phyloP scores from a whole-genome alignment of 1,139 yeast genomes.

The Sugiyamaella xylanicola region DNA sequence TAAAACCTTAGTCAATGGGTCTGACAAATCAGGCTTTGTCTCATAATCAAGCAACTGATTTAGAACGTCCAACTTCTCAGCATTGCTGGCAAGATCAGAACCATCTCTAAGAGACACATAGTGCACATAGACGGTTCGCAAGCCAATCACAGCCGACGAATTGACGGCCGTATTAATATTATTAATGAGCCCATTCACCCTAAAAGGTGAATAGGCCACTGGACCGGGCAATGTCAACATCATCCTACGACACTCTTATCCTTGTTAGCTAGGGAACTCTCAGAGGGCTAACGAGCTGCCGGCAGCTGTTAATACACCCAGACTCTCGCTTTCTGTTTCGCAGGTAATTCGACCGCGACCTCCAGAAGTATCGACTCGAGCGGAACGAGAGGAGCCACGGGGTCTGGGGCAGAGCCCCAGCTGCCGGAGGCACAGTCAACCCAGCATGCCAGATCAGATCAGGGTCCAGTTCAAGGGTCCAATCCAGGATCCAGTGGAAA shows the following conservation, averaged over 20 bases:
- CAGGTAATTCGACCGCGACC: too few species aligned
- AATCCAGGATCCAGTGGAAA: not conserved
- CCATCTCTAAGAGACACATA: slow-evolving; percentile 62
- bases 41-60: slow-evolving; percentile 75
- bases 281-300: not conserved
- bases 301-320: too few species aligned
- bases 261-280: not conserved
- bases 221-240: slow-evolving; percentile 83
- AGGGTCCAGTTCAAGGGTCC: not conserved
- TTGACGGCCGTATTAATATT: slow-evolving; percentile 72
- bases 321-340: too few species aligned
- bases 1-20: slow-evolving; percentile 53
- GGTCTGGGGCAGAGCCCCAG: slow-evolving; percentile 1
- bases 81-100: slow-evolving; percentile 38
- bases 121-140: slow-evolving; percentile 78
- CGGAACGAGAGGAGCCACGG: slow-evolving; percentile 1
- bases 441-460: not conserved
- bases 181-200: slow-evolving; percentile 70
- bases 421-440: not conserved
- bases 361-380: too few species aligned
- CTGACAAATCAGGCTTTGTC: slow-evolving; percentile 57
- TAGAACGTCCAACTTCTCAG: slow-evolving; percentile 48
- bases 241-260: slow-evolving; percentile 2
- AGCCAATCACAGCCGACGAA: slow-evolving; percentile 64
- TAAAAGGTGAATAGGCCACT: slow-evolving; percentile 81